phyloP scores from a whole-genome alignment of 2,329 filamentous ascomycete species.

The Fusarium solani-melongenae region DNA sequence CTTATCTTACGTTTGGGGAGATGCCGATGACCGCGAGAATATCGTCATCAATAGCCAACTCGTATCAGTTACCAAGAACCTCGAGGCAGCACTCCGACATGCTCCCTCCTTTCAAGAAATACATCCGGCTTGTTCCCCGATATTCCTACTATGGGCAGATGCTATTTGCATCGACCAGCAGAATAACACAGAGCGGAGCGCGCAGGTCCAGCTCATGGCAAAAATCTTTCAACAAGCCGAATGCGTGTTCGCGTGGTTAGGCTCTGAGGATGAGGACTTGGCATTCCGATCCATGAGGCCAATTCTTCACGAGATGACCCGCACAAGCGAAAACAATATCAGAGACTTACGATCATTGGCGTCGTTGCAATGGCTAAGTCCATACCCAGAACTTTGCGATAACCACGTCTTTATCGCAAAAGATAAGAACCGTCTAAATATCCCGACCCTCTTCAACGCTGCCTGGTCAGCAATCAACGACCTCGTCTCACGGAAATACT shows the following conservation, averaged over 20 bases:
- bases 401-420: background rate
- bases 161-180: background rate
- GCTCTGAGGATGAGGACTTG: background rate
- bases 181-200: background rate
- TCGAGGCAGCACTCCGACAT: background rate
- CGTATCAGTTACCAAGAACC: background rate
- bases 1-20: background rate
- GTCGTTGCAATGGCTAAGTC: background rate
- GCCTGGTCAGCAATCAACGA: slow-evolving; percentile 5
- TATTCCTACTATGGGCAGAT: background rate
- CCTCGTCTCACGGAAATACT: background rate
- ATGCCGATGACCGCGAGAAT: background rate
- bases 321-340: background rate
- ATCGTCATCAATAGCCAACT: background rate
- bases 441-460: background rate
- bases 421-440: background rate
- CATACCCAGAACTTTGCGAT: background rate
- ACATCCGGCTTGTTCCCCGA: background rate
- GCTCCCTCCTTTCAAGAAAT: background rate
- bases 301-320: background rate
- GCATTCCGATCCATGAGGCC: background rate
- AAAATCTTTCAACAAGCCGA: background rate
- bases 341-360: background rate
- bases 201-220: background rate
- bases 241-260: background rate